phyloP scores from a whole-genome alignment of 2,329 filamentous ascomycete genomes.

The Penicillium occitanis region DNA sequence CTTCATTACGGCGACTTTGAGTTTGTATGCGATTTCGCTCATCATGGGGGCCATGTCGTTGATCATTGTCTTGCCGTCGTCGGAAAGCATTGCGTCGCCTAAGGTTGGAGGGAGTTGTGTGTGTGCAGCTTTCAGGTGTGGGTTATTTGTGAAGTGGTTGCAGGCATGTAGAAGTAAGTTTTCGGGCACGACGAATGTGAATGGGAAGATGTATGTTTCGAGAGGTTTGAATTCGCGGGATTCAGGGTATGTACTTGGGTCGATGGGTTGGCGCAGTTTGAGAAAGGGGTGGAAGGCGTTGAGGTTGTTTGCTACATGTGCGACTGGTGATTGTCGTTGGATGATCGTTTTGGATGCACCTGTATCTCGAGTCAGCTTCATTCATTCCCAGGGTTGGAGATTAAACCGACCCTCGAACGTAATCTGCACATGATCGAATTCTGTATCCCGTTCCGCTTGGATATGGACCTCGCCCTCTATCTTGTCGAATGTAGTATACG shows the following conservation, averaged over 20 bases:
- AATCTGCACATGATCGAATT: slow-evolving; percentile 60
- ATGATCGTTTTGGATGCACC: slow-evolving; percentile 55
- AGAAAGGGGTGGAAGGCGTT: slow-evolving; percentile 62
- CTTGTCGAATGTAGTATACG: slow-evolving; percentile 59
- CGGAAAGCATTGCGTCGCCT: slow-evolving; percentile 57
- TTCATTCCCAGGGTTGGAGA: not conserved
- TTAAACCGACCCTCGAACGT: slow-evolving; percentile 54
- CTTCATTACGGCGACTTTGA: slow-evolving; percentile 52
- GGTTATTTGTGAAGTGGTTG: slow-evolving; percentile 53
- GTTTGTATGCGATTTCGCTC: slow-evolving; percentile 59
- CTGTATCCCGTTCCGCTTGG: slow-evolving; percentile 51
- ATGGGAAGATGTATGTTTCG: slow-evolving; percentile 59
- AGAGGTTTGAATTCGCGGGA: slow-evolving; percentile 57
- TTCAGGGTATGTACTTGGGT: slow-evolving; percentile 53
- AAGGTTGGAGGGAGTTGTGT: slow-evolving; percentile 61
- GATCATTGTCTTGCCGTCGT: slow-evolving; percentile 50
- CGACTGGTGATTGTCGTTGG: slow-evolving; percentile 54
- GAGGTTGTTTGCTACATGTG: slow-evolving; percentile 54
- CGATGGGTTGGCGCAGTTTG: slow-evolving; percentile 61
- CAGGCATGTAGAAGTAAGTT: slow-evolving; percentile 61
- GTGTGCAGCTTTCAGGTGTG: slow-evolving; percentile 56
- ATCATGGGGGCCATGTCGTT: slow-evolving; percentile 65
- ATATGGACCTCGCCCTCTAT: slow-evolving; percentile 57
- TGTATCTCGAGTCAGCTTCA: slow-evolving; percentile 27
- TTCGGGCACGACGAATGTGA: slow-evolving; percentile 63